These are phyloP conservation scores for Kodamaea nitidulidarum DNA, from an alignment of 805 yeast species.

Conservation along the genomic window DNA sequence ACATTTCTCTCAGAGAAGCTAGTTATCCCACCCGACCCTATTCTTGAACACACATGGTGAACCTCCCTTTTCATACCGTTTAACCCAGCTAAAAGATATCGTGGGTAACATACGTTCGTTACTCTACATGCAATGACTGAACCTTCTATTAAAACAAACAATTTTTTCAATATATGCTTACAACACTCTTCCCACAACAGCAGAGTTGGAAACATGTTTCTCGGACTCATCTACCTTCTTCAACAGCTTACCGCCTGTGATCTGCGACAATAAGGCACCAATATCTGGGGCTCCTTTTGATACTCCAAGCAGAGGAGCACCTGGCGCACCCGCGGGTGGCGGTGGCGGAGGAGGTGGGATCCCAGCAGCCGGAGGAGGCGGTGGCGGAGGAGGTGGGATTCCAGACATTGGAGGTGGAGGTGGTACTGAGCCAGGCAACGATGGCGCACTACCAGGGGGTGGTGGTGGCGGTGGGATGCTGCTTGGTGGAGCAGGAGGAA, in stretches of 20 bases:
- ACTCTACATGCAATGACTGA: too few species aligned
- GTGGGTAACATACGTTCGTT: too few species aligned
- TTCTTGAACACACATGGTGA: too few species aligned
- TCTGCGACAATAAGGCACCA: slow-evolving; percentile 53
- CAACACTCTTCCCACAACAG: slow-evolving; percentile 49
- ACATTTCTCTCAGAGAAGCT: too few species aligned
- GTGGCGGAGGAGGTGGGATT: slow-evolving; percentile 19
- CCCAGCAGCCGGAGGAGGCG: slow-evolving; percentile 24
- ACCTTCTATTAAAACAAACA: background rate
- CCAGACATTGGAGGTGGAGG: slow-evolving; percentile 23
- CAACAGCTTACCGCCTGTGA: slow-evolving; percentile 48
- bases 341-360: slow-evolving; percentile 41
- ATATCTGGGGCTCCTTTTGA: slow-evolving; percentile 33
- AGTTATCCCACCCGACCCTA: too few species aligned
- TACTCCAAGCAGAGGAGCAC: slow-evolving; percentile 12
- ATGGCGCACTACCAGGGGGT: slow-evolving; percentile 16
- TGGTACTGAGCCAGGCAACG: slow-evolving; percentile 15
- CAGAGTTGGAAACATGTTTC: slow-evolving; percentile 44
- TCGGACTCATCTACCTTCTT: slow-evolving; percentile 48
- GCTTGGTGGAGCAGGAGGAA: slow-evolving; percentile 19
- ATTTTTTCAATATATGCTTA: slow-evolving; percentile 7
- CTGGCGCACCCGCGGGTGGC: slow-evolving; percentile 17
- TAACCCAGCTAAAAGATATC: too few species aligned
- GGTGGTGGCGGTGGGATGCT: slow-evolving; percentile 22
- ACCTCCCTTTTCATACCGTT: too few species aligned